These are phyloP conservation scores for Dalbergia oliveri DNA, from an alignment of 306 rosid species.

Conservation along the genomic window DNA sequence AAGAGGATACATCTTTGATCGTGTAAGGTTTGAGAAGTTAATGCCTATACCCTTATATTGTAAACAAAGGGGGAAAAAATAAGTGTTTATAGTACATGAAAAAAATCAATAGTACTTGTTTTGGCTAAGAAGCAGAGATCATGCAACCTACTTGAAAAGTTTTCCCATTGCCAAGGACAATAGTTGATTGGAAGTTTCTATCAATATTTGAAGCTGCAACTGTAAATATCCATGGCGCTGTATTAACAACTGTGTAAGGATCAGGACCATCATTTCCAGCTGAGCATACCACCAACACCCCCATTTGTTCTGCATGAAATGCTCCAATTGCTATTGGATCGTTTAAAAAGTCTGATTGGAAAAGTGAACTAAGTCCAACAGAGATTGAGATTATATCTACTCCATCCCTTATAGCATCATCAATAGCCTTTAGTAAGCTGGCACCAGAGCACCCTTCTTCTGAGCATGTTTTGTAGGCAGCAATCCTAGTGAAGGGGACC, in stretches of 20 bases:
- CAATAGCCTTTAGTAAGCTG: slow-evolving; percentile 78
- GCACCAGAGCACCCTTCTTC: slow-evolving; percentile 83
- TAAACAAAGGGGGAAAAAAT: slow-evolving; percentile 20
- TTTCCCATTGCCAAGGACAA: slow-evolving; percentile 81
- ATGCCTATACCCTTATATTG: slow-evolving; percentile 76
- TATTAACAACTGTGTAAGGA: slow-evolving; percentile 72
- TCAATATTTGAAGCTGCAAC: slow-evolving; percentile 95
- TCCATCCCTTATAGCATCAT: slow-evolving; percentile 91
- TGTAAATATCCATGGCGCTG: slow-evolving; percentile 96
- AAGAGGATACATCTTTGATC: slow-evolving; percentile 68
- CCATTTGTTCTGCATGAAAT: slow-evolving; percentile 85
- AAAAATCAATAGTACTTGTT: slow-evolving; percentile 2
- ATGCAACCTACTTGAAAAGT: slow-evolving; percentile 57
- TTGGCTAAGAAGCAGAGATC: slow-evolving; percentile 19
- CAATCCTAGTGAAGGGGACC: slow-evolving; percentile 80
- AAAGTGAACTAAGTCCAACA: slow-evolving; percentile 71
- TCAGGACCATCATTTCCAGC: slow-evolving; percentile 96
- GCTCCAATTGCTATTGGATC: slow-evolving; percentile 96
- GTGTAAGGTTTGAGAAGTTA: slow-evolving; percentile 74
- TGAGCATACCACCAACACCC: slow-evolving; percentile 89
- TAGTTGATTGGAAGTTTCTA: slow-evolving; percentile 72
- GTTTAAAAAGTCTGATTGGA: slow-evolving; percentile 69
- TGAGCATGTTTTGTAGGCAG: slow-evolving; percentile 84
- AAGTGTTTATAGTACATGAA: neutral
- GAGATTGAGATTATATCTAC: slow-evolving; percentile 92